phyloP scores from a whole-genome alignment of 257 asterid species.

The Scutellaria barbata region DNA sequence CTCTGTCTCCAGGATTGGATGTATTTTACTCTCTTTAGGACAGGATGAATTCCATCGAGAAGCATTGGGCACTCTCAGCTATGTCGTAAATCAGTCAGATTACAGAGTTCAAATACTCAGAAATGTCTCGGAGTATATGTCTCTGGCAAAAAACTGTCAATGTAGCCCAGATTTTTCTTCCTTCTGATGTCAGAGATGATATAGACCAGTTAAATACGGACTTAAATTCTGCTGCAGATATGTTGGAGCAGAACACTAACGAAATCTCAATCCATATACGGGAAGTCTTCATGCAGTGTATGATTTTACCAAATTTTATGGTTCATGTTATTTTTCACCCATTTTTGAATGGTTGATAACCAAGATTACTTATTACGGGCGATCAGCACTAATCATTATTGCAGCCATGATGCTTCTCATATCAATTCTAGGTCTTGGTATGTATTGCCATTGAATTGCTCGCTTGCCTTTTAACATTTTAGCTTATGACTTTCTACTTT shows the following conservation, averaged over 20 bases:
- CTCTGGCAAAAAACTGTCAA: slow-evolving; percentile 74
- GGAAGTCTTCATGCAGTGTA: slow-evolving; percentile 70
- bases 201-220: slow-evolving; percentile 70
- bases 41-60: slow-evolving; percentile 74
- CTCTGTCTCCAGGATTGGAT: slow-evolving; percentile 63
- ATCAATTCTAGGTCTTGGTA: slow-evolving; percentile 83
- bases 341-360: slow-evolving; percentile 11
- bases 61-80: slow-evolving; percentile 65
- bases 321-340: neutral
- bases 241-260: slow-evolving; percentile 61
- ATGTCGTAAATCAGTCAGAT: slow-evolving; percentile 87
- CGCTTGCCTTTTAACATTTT: neutral
- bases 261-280: slow-evolving; percentile 64
- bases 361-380: slow-evolving; percentile 48
- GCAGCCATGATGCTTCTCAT: slow-evolving; percentile 74
- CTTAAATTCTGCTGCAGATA: slow-evolving; percentile 68
- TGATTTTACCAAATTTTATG: slow-evolving; percentile 34
- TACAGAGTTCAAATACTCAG: slow-evolving; percentile 75
- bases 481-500: slow-evolving; percentile 19
- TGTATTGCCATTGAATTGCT: slow-evolving; percentile 32
- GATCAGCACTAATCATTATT: slow-evolving; percentile 64
- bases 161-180: slow-evolving; percentile 80
- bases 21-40: slow-evolving; percentile 84
- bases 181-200: slow-evolving; percentile 66
- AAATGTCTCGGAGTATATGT: slow-evolving; percentile 70